Conservation (phyloP, 192 early-diverging fungal species). For the Lobulomyces angularis region DNA sequence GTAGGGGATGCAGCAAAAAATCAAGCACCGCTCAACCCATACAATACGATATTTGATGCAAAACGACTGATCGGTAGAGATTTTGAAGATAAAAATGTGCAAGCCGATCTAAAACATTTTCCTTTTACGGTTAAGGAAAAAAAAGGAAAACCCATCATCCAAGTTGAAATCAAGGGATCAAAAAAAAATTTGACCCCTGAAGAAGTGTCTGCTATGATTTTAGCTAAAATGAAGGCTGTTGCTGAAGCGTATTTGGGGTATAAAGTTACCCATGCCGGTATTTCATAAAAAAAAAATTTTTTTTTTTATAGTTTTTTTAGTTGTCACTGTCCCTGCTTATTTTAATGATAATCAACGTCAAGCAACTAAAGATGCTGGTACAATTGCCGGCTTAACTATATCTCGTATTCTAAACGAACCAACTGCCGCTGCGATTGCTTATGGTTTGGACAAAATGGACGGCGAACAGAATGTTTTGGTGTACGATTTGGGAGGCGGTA, state of each 20-base stretch:
- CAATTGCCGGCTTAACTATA: constrained; percentile 72
- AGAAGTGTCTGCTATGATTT: constrained; percentile 68
- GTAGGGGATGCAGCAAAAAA: constrained; percentile 85
- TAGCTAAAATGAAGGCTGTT: constrained; percentile 68
- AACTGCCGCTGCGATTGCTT: constrained; percentile 77
- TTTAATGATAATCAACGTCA: constrained; percentile 87
- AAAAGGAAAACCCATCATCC: constrained; percentile 57
- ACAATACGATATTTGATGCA: constrained; percentile 82
- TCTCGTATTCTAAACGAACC: constrained; percentile 88
- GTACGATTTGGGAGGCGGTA: constrained; percentile 77
- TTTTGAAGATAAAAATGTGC: constrained; percentile 70
- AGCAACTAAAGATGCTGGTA: constrained; percentile 83
- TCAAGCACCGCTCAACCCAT: constrained; percentile 81
- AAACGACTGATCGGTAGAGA: constrained; percentile 84
- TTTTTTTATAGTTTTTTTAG: too few species aligned
- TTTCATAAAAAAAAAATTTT: too few species aligned
- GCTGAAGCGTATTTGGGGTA: constrained; percentile 68
- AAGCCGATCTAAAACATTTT: constrained; percentile 72
- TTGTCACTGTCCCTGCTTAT: constrained; percentile 45
- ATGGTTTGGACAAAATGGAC: constrained; percentile 69
- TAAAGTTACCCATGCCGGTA: constrained; percentile 55
- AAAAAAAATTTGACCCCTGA: constrained; percentile 67
- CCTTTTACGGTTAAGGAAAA: constrained; percentile 66
- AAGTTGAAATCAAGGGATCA: constrained; percentile 75
- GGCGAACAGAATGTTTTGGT: constrained; percentile 60